Conservation (phyloP, 768 basidiomycete genomes). For the Boletus tomentosulus region DNA sequence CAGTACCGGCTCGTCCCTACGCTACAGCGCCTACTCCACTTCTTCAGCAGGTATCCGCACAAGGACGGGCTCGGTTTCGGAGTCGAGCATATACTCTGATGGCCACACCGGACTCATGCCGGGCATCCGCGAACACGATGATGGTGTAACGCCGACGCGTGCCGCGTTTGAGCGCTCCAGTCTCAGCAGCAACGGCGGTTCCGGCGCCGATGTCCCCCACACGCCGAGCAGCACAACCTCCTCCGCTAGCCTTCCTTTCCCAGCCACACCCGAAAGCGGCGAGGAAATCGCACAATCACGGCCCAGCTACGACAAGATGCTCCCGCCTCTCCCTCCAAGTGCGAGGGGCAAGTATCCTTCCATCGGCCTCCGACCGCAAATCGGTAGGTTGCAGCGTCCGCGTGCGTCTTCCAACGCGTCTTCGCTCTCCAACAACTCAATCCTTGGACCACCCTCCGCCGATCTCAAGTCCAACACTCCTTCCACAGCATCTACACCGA, state of each 20-base stretch:
- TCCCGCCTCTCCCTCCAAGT: constrained; percentile 28
- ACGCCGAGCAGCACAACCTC: constrained; percentile 32
- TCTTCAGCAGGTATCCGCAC: constrained; percentile 16
- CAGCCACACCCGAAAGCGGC: constrained; percentile 24
- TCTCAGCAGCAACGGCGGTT: constrained; percentile 19
- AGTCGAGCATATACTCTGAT: constrained; percentile 17
- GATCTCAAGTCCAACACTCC: constrained; percentile 7
- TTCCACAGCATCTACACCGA: constrained; percentile 11
- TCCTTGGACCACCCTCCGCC: constrained; percentile 2
- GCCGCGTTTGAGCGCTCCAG: constrained; percentile 26
- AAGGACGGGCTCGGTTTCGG: constrained; percentile 16
- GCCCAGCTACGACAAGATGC: constrained; percentile 22
- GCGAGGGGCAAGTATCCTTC: constrained; percentile 20
- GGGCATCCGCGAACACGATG: constrained; percentile 28
- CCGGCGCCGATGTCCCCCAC: constrained; percentile 17
- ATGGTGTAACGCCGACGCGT: constrained; percentile 29
- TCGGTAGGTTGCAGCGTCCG: constrained; percentile 18
- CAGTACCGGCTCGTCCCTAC: constrained; percentile 21
- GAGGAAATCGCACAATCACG: constrained; percentile 14
- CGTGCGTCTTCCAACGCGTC: constrained; percentile 35
- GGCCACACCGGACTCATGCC: constrained; percentile 19
- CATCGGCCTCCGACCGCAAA: constrained; percentile 11
- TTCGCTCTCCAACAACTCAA: constrained; percentile 21
- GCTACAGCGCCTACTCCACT: constrained; percentile 20
- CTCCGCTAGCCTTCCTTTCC: constrained; percentile 28